A percentile compares a stretch with the other conserved stretches of the same genome.
phyloP scores from a whole-genome alignment of 176 grass and related monocot genomes.

The Secale cereale region DNA sequence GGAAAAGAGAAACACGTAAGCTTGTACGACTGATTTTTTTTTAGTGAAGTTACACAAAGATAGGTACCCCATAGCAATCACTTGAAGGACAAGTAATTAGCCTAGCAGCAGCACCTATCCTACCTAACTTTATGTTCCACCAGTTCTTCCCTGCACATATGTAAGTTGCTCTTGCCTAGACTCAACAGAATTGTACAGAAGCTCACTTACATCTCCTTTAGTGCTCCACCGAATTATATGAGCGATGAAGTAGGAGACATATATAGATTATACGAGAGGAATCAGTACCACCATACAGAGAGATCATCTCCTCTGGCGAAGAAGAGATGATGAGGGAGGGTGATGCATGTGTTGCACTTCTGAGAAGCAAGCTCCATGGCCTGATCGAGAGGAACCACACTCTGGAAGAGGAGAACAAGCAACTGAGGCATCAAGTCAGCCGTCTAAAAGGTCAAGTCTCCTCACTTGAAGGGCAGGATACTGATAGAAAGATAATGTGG shows the following conservation, averaged over 20 bases:
- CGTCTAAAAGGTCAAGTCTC: constrained; percentile 59
- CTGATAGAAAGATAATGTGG: constrained; percentile 48
- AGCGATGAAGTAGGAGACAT: constrained; percentile 35
- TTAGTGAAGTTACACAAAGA: constrained; percentile 27
- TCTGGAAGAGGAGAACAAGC: constrained; percentile 85
- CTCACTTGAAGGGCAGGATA: constrained; percentile 58
- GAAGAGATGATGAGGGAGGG: constrained; percentile 69
- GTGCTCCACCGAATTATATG: constrained; percentile 24
- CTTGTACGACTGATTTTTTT: constrained; percentile 30
- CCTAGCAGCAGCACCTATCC: constrained; percentile 46
- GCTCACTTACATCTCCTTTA: constrained; percentile 37
- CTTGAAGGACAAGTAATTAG: constrained; percentile 72
- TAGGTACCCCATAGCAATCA: constrained; percentile 68
- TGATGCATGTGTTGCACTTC: constrained; percentile 42
- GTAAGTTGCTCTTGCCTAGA: constrained; percentile 33
- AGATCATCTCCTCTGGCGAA: constrained; percentile 31
- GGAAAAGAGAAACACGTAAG: background rate
- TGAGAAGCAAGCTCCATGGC: constrained; percentile 71
- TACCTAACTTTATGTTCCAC: constrained; percentile 69
- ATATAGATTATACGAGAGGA: constrained; percentile 28
- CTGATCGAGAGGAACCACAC: constrained; percentile 62
- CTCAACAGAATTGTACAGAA: constrained; percentile 24
- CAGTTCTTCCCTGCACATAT: constrained; percentile 36
- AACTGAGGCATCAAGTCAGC: constrained; percentile 68
- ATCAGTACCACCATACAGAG: constrained; percentile 27